Evolutionary conservation across 768 basidiomycete genomes (phyloP), one percentile per base, ranked within the genome.

Genomic region (Agrocybe chaxingu): DNA sequence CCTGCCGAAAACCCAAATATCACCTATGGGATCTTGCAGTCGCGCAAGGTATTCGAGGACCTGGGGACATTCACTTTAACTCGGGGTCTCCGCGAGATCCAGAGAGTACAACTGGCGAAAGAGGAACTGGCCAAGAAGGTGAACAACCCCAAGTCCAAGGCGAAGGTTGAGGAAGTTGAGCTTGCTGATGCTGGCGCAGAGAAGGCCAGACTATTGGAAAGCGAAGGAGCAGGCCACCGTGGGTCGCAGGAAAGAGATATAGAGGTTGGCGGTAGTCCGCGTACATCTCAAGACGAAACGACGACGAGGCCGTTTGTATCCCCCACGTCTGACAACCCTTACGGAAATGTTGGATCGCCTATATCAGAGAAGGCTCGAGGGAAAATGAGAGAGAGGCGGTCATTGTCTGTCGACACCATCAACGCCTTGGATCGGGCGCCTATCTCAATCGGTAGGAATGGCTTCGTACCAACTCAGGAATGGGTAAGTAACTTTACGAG

Each of bases 401-500:
- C 81, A 5, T 55, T 75, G n/a, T 73, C 76, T 32, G 71, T 82
- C 19, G 72, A 79, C 50, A 74, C 69, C 50, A 77, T 76, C 43
- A 71, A 68, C 36, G 78, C 79, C 48, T 62, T 86, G 42, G 87
- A 92, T 51, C 79, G 81, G 30, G 68, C 82, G 18, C 82, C 87
- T n/a, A 75, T 80, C 30, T 85, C 83, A 9, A 80, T 95, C 12
- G 93, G 93, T 29, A 78, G 88, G 57, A 95, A 92, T 65, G 92
- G 93, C 2, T 99, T 98, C 67, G 76, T 95, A 7, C 94, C 97
- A 8, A 97, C 93, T 3, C 92, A 97, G 65, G 92, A 93, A 81
- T 99, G 97, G 96, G 93, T 92, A 56, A 48, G 78, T 61, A n/a
- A 43, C 33, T n/a, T 13, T 45, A 54, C 31, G 59, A 24, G 24